Evolutionary conservation across 805 yeast genomes (phyloP), one percentile per base, ranked within the genome.

Genomic region (Osmozyma mogii): DNA sequence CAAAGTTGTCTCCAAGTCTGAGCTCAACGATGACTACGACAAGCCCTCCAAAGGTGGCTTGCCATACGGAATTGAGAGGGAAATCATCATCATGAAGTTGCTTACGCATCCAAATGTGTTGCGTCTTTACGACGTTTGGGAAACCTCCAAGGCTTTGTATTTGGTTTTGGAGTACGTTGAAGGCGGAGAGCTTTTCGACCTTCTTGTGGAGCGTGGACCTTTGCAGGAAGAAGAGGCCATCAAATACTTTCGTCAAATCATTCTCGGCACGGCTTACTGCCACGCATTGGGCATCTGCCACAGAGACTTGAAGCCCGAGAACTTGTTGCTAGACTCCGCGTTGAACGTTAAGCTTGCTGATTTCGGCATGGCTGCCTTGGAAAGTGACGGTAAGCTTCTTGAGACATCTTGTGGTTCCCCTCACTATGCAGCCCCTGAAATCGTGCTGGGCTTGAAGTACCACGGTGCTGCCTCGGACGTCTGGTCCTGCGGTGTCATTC

Each of bases 101-200:
- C 74, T 92, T 26, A 84, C 92, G 36, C 97, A 92, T 55, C 85
- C 95, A 9, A 89, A 92, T 49, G 92, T 92, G 15, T 77, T 92
- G 72, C 82, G 92, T 15, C 65, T 92, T 22, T 92, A 87, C 52
- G 98, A 92, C 50, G 98, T 92, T 15, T 92, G 97, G 97, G 98
- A 92, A 56, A 89, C 94, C 41, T 79, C 85, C 41, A 85, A 84
- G 49, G 95, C 89, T 36, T 65, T 92, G 34, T 83, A 78, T 46
- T 54, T 83, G 40, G 85, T 83, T 10, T 58, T 83, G 29, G 94
- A 83, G 50, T 83, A 81, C 50, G 89, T 83, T 18, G 88, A 83
- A 53, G 89, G 92, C n/a, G 94, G 94, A 35, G 94, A 83, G 54
- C 58, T 83, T 31, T 83, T 83, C 43, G 92, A 83, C 46, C 67